Base-by-base conservation (phyloP, 208 protist species). In the Leishmania lainsoni region DNA sequence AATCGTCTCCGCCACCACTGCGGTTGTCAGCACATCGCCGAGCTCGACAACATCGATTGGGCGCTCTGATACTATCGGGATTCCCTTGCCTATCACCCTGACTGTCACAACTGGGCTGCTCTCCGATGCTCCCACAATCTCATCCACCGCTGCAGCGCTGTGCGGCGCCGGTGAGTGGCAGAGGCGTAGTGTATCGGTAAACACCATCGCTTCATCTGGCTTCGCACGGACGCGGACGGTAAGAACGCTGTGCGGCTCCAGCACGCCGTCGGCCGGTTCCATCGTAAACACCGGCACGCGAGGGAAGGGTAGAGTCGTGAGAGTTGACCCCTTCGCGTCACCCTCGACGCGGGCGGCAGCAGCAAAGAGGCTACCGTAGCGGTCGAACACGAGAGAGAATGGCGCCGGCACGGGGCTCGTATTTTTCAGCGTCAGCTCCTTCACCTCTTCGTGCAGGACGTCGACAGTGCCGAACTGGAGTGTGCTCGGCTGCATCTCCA, bases 21-120 rank as follows among this genome's bases (percentile, higher is more conserved):
- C 91, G 61, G 87, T 88, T 2, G 98, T 99, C 83, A 99, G 97
- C 32, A 95, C 86, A 84, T 98, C 90, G 10, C 94, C 96, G 58
- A 99, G 94, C 61, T 99, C 85, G 78, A 98, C 89, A 45, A 35
- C 54, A 39, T 82, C 78, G 81, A 90, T 52, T 39, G 79, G 17
- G 48, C 81, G 87, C 56, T 85, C 79, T 29, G 89, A 75, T 22
- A 98, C 89, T n/a, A 99, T 84, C 8, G 98, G 96, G 48, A 95
- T 97, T 63, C 98, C 98, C 20, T 86, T 93, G 69, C 98, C 98
- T 4, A 68, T 84, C 5, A 96, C 97, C 65, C 87, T 90, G 48
- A 99, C 80, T 56, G 77, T 58, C 49, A 98, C 87, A 14, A 39
- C 35, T 42, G 76, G 54, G 35, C 75, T 69, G 22, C 45, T 71